Evolutionary conservation across 805 yeast genomes (phyloP), one percentile per base, ranked within the genome.

Genomic region (Candida nanaspora): DNA sequence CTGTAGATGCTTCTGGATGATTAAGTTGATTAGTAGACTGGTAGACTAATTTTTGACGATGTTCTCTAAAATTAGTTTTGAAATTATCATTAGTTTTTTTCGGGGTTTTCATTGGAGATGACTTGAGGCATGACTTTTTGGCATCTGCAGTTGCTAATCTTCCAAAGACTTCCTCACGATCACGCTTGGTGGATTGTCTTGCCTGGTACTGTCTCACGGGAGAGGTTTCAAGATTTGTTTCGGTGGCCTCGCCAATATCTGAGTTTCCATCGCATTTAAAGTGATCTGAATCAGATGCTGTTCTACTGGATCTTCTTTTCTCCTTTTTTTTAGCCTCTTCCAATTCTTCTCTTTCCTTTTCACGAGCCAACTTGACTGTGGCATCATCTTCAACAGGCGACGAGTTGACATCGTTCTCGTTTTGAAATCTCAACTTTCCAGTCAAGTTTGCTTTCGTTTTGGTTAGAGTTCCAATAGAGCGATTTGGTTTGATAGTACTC

Each of bases 361-460:
- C 25, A 19, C 29, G 20, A 11, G 15, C 25, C 8, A 37, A 16
- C 16, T 32, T 37, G 4, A 26, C 31, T 11, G 38, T 35, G 4
- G 32, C 23, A 25, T 42, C 35, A 6, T 33, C 31, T 35, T 32
- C 32, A 19, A 39, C 32, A 15, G 45, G 45, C 6, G 45, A 42
- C 8, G 45, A 42, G 3, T 16, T 28, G 19, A 19, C 25, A 7
- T 30, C 16, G 13, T 38, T 33, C 4, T 30, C 37, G 4, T 36
- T 16, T 7, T 33, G 25, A 11, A 25, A 8, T 7, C 18, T 8
- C 32, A 56, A 32, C 1, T 45, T 43, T 14, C 40, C 41, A 9
- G 54, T 51, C 11, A 56, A 42, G 27, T 56, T 55, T 25, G 55
- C 59, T 36, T 55, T 56, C 3, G 54, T 57, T 8, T 40, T 35